These are phyloP conservation scores for Castanea mollissima DNA, from an alignment of 306 rosid genomes.

Conservation along the genomic window DNA sequence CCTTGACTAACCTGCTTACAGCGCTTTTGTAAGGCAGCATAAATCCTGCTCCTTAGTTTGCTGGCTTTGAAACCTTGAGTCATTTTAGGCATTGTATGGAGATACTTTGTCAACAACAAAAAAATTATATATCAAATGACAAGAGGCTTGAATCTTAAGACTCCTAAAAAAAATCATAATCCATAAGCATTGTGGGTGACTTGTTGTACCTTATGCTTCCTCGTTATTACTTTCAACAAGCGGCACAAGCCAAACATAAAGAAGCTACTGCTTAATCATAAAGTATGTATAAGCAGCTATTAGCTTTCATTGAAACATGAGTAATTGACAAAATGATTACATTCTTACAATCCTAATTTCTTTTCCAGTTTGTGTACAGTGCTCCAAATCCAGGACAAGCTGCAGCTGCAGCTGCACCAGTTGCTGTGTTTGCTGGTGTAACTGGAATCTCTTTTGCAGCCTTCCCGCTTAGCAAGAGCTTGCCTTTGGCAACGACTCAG, in stretches of 20 bases:
- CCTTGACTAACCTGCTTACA: background rate
- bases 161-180: background rate
- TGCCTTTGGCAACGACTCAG: conserved; percentile 54
- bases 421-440: conserved; percentile 76
- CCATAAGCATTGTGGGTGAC: background rate
- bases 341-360: background rate
- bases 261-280: background rate
- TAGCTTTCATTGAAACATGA: background rate
- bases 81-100: background rate
- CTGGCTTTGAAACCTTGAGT: background rate
- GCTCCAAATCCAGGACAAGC: conserved; percentile 97
- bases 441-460: conserved; percentile 73
- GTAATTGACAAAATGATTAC: background rate
- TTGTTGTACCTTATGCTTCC: background rate
- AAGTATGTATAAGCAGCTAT: background rate
- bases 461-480: conserved; percentile 67
- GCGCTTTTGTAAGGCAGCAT: too few relatives aligned
- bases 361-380: conserved; percentile 80
- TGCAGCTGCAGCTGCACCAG: conserved; percentile 93
- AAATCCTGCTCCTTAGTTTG: too few relatives aligned
- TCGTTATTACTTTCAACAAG: background rate
- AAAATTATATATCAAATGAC: background rate
- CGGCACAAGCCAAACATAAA: background rate
- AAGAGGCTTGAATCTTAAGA: background rate
- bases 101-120: background rate